phyloP scores from a whole-genome alignment of 2,329 filamentous ascomycete species.

The Knufia petricola region DNA sequence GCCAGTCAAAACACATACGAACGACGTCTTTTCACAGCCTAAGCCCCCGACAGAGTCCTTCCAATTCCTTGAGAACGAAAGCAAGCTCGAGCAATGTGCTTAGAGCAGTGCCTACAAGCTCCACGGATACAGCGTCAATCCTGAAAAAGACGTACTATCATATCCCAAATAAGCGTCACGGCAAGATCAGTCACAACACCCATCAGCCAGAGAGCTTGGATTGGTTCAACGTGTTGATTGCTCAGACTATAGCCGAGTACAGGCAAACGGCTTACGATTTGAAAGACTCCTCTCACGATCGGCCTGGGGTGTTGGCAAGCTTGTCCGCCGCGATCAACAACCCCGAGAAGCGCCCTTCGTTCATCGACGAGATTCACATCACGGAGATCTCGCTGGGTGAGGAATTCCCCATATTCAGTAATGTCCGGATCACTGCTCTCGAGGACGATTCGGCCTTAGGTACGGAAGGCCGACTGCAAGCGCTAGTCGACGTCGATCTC shows the following conservation, averaged over 20 bases:
- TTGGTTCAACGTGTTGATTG: constrained; percentile 97
- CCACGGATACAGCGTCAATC: constrained; percentile 71
- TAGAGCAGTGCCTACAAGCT: constrained; percentile 62
- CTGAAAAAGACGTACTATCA: constrained; percentile 97
- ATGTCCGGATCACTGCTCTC: constrained; percentile 89
- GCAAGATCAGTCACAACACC: constrained; percentile 48
- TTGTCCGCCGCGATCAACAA: constrained; percentile 81
- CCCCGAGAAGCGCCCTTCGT: constrained; percentile 75
- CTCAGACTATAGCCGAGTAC: constrained; percentile 93
- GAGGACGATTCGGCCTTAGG: constrained; percentile 34
- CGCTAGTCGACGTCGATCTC: constrained; percentile 91
- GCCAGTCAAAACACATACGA: constrained; percentile 66
- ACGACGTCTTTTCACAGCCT: constrained; percentile 52
- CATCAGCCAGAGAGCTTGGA: constrained; percentile 95
- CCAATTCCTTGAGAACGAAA: constrained; percentile 35
- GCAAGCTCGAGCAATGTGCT: constrained; percentile 58
- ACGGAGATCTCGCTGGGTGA: constrained; percentile 91
- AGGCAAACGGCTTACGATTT: constrained; percentile 85
- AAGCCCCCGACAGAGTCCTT: constrained; percentile 31
- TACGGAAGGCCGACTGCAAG: constrained; percentile 71
- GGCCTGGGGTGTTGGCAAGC: constrained; percentile 64
- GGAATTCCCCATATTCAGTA: constrained; percentile 97
- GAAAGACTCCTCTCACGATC: constrained; percentile 44
- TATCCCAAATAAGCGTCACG: constrained; percentile 32
- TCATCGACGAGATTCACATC: constrained; percentile 85